Conservation (phyloP, 2,329 filamentous ascomycete species). For the Huntiella moniliformis region DNA sequence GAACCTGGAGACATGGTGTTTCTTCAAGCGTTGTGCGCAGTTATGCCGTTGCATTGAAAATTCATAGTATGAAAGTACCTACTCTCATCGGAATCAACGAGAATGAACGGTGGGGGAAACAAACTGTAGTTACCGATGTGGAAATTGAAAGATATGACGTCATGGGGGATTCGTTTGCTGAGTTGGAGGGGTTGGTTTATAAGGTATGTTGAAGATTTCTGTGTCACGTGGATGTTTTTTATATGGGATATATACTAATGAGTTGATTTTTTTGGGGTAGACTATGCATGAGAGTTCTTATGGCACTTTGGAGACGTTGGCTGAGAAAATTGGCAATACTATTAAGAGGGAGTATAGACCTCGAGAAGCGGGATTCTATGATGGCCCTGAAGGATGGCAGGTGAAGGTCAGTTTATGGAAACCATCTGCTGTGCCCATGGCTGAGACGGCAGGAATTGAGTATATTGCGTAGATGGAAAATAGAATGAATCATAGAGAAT, state of each 20-base stretch:
- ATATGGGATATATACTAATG: not conserved
- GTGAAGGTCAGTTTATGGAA: constrained; percentile 49
- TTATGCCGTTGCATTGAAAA: constrained; percentile 23
- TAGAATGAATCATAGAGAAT: too few relatives aligned
- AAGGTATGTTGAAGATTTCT: constrained; percentile 19
- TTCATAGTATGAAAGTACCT: constrained; percentile 42
- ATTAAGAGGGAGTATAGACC: constrained; percentile 26
- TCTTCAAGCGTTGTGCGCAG: constrained; percentile 13
- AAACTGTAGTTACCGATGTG: constrained; percentile 45
- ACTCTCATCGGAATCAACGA: constrained; percentile 54
- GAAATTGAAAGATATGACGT: constrained; percentile 36
- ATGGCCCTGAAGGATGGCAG: constrained; percentile 22
- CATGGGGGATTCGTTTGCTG: constrained; percentile 30
- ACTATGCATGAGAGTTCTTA: constrained; percentile 36
- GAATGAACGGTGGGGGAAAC: constrained; percentile 48
- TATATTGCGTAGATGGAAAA: constrained; percentile 2
- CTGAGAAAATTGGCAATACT: constrained; percentile 26
- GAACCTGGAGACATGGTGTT: constrained; percentile 10
- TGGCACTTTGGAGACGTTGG: constrained; percentile 45
- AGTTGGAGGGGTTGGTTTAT: constrained; percentile 40
- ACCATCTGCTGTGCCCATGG: constrained; percentile 53
- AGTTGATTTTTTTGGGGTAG: constrained; percentile 19
- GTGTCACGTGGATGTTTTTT: not conserved
- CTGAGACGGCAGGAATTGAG: constrained; percentile 52
- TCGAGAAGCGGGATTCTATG: constrained; percentile 1